phyloP scores from a whole-genome alignment of 2,329 filamentous ascomycete species.

The Trichophyton schoenleinii region DNA sequence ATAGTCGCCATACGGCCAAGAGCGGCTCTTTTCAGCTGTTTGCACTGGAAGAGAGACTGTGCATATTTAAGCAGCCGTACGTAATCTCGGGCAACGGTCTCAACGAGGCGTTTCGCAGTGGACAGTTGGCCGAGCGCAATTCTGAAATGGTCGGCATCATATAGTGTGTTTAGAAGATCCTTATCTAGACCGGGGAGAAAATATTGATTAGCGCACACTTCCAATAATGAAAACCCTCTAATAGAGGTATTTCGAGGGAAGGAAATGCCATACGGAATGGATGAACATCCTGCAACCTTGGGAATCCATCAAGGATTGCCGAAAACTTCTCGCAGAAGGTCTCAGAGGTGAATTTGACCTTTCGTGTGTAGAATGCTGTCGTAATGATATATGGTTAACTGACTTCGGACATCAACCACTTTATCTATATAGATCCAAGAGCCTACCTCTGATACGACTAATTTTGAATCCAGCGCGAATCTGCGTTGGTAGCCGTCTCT shows the following conservation, averaged over 20 bases:
- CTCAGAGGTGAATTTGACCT: slow-evolving; percentile 96
- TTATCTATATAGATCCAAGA: not conserved
- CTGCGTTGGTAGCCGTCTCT: slow-evolving; percentile 85
- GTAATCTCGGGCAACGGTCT: slow-evolving; percentile 92
- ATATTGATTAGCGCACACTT: not conserved
- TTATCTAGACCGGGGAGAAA: slow-evolving; percentile 39
- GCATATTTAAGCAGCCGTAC: slow-evolving; percentile 93
- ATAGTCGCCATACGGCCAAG: slow-evolving; percentile 98
- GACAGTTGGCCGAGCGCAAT: slow-evolving; percentile 94
- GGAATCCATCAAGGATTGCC: slow-evolving; percentile 84
- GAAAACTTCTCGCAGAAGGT: slow-evolving; percentile 91
- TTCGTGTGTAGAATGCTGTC: slow-evolving; percentile 81
- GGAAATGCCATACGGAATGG: slow-evolving; percentile 59
- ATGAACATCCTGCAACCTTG: slow-evolving; percentile 84
- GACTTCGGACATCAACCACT: not conserved
- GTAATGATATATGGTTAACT: slow-evolving; percentile 18
- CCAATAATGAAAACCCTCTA: not conserved
- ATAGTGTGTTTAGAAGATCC: slow-evolving; percentile 90
- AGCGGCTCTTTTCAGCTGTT: slow-evolving; percentile 92
- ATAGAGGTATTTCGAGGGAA: not conserved
- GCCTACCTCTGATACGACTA: slow-evolving; percentile 61
- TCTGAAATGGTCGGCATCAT: slow-evolving; percentile 95
- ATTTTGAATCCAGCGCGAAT: slow-evolving; percentile 96
- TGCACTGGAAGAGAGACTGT: slow-evolving; percentile 95
- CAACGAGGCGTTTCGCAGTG: slow-evolving; percentile 90